Evolutionary conservation across 345 rosid species (phyloP), one percentile per base, ranked within the genome.

Genomic region (Aurinia saxatilis): DNA sequence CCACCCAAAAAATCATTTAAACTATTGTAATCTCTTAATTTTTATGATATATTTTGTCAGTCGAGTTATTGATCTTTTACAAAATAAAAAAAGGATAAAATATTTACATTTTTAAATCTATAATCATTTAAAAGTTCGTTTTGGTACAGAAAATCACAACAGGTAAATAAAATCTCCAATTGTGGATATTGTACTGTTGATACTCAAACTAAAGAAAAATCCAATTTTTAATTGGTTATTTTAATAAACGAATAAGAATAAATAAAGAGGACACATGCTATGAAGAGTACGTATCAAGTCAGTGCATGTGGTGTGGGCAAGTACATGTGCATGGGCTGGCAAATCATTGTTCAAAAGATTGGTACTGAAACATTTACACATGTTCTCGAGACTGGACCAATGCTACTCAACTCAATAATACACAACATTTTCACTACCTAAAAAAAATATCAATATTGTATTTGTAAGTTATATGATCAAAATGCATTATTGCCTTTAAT

Each of bases 301-400:
- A 61, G 3, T 13, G 73, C 73, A 69, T 69, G 73, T 69, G 73
- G 50, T 18, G 52, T 7, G 50, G 29, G 41, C 73, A 69, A 60
- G 73, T 61, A 67, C 50, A 69, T 69, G 73, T 61, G 73, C 50
- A 46, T 10, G n/a, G 12, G 31, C 42, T 53, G 68, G 39, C 67
- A 61, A 68, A 68, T 68, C 73, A 60, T 60, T 68, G 61, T 50
- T 50, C 5, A 19, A 57, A 41, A 67, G 51, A 67, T 23, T 50
- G 52, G 27, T 54, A 27, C 17, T 53, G 23, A 47, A 69, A 69
- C 68, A 70, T 46, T 46, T 6, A 62, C 68, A 70, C 74, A 70
- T 69, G 73, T 38, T 29, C 50, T 19, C 36, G 1, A 60, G 67
- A 0, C 49, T 68, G 73, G 73, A 68, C 73, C 73, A 60, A 59